Evolutionary conservation across 192 early-diverging fungal species (phyloP), one percentile per base, ranked within the genome.

Genomic region (Haplosporangium gracile): DNA sequence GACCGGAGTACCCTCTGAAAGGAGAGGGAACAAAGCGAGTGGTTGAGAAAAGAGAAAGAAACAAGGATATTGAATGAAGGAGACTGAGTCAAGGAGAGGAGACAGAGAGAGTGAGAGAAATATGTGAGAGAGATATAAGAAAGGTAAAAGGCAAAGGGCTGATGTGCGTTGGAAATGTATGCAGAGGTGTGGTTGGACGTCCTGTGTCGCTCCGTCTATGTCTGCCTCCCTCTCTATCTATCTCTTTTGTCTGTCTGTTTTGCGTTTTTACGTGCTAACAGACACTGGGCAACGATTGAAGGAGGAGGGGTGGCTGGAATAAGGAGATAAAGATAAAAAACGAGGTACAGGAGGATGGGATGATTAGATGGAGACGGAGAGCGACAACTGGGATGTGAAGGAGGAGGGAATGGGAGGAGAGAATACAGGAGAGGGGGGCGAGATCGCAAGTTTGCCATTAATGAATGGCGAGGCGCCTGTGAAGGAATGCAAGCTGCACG

Each of bases 151-250:
- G 57, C 24, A 63, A 26, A 26, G 57, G n/a, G 57, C n/a, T 34
- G 26, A 34, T 65, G 60, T 65, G 11, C 10, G 60, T 34, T 32
- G 60, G 29, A 65, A 29, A 65, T 65, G 60, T 65, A 65, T 65
- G 60, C 60, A 65, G 60, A 65, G 26, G 26, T 65, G 60, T 65
- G 60, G 60, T 65, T 65, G 26, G 60, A 65, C 29, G 55, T 60
- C 55, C 60, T 34, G n/a, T 65, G 26, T 65, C 36, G 36, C 5
- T 60, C 29, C 11, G 57, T 63, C 8, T 29, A 26, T 63, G n/a
- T 63, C 9, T 26, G 29, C 5, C 49, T 51, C 16, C 16, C 47
- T 51, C 49, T 51, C 20, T 51, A 51, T 51, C 49, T 5, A 51
- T 51, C 49, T 51, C 49, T 20, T 65, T 10, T 32, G 26, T 65